These are phyloP conservation scores for Tinospora cordifolia DNA, from an alignment of 164 flowering plant species.

Conservation along the genomic window DNA sequence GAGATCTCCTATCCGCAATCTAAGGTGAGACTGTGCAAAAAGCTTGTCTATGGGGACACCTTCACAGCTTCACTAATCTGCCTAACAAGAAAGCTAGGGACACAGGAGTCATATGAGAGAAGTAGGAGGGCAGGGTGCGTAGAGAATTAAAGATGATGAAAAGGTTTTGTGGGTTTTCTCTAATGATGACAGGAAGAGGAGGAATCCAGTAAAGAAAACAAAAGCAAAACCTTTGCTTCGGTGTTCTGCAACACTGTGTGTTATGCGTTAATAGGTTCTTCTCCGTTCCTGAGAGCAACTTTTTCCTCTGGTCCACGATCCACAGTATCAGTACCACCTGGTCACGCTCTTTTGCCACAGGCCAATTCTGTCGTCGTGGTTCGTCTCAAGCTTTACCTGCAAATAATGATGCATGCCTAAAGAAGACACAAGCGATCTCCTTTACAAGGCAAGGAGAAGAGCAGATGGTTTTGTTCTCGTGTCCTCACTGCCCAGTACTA, in stretches of 20 bases:
- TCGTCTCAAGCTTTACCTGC: constrained; percentile 1
- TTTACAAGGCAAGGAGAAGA: background rate
- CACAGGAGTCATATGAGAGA: background rate
- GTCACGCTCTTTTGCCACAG: background rate
- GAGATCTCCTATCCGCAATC: background rate
- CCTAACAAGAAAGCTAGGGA: background rate
- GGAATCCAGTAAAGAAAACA: background rate
- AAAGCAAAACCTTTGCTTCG: constrained; percentile 1
- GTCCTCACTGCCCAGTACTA: too few species aligned
- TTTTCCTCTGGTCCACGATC: background rate
- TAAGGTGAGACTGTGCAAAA: background rate
- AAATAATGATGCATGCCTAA: constrained; percentile 1
- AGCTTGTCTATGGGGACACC: background rate
- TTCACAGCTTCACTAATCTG: too few species aligned
- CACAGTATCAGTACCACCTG: background rate
- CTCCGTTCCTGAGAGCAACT: constrained; percentile 1
- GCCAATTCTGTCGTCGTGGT: background rate
- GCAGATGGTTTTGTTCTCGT: too few species aligned
- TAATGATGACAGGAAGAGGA: background rate
- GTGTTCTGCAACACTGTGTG: background rate
- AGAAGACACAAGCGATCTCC: background rate
- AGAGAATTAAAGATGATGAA: background rate
- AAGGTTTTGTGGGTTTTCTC: background rate
- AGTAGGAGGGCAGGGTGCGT: background rate
- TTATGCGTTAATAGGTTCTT: constrained; percentile 1